Conservation (phyloP, 495 filamentous ascomycete genomes). For the Hyaloscypha hepaticicola region DNA sequence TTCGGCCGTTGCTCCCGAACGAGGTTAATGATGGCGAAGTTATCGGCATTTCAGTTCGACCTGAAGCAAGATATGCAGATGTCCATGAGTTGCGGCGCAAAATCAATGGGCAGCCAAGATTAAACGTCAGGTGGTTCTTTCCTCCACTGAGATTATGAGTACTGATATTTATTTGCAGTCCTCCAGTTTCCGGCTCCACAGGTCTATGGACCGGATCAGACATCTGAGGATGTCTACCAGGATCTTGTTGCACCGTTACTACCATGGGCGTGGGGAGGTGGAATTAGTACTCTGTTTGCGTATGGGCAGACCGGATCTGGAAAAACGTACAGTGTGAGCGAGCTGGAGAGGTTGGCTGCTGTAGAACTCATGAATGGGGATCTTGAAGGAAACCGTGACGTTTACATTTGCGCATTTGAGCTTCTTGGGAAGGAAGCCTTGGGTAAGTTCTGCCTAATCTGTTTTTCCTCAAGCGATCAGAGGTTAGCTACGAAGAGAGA, state of each 20-base stretch:
- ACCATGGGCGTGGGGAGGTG: conserved; percentile 34
- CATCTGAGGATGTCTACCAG: conserved; percentile 32
- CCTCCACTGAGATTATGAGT: background rate
- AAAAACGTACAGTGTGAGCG: conserved; percentile 35
- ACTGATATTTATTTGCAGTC: background rate
- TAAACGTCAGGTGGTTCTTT: too few relatives aligned
- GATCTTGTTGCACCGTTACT: conserved; percentile 29
- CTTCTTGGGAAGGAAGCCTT: conserved; percentile 29
- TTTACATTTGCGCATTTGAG: conserved; percentile 37
- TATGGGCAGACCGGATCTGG: conserved; percentile 36
- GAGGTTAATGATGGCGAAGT: too few relatives aligned
- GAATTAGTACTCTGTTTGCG: conserved; percentile 37
- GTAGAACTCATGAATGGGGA: conserved; percentile 31
- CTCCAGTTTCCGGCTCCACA: background rate
- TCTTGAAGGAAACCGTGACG: conserved; percentile 28
- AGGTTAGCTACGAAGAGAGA: too few relatives aligned
- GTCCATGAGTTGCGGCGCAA: too few relatives aligned
- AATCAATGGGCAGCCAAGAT: too few relatives aligned
- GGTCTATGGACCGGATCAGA: background rate
- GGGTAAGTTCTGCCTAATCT: background rate
- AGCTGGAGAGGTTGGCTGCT: conserved; percentile 27
- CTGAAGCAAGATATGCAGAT: too few relatives aligned
- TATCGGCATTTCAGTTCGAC: too few relatives aligned
- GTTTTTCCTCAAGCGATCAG: too few relatives aligned
- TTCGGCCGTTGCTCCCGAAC: too few relatives aligned